These are phyloP conservation scores for Pichia sp. DNA, from an alignment of 1,139 yeast genomes.

Conservation along the genomic window DNA sequence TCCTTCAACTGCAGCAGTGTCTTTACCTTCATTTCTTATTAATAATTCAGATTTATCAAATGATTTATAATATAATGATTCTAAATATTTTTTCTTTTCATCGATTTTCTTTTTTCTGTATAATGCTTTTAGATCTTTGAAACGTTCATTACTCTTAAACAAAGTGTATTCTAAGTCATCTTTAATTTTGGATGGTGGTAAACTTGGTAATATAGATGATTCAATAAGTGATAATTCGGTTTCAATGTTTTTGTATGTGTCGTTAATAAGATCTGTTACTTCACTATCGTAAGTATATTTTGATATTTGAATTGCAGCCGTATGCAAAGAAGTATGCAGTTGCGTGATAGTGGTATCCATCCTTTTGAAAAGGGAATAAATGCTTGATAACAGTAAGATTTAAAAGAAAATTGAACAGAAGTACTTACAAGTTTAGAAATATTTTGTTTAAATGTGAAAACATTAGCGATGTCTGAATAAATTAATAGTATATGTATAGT, in stretches of 20 bases:
- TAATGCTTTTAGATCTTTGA: conserved; percentile 21
- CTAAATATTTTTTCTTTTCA: conserved; percentile 19
- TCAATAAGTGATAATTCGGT: conserved; percentile 9
- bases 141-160: conserved; percentile 20
- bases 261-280: conserved; percentile 2
- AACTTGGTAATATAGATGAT: conserved; percentile 6
- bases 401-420: no score
- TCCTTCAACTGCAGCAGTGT: conserved; percentile 1
- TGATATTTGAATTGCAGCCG: neutral
- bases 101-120: conserved; percentile 24
- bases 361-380: no score
- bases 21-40: conserved; percentile 1
- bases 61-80: conserved; percentile 10
- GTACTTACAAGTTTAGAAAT: no score
- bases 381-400: no score
- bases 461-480: no score
- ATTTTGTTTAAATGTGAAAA: no score
- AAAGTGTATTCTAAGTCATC: conserved; percentile 12
- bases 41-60: conserved; percentile 10
- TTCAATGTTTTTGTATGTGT: conserved; percentile 8
- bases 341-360: neutral
- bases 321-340: neutral
- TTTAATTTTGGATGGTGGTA: conserved; percentile 1
- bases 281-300: neutral
- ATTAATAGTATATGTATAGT: no score